A percentile compares a stretch with the other conserved stretches of the same genome.
These are phyloP conservation scores for Isoetes engelmannii DNA, from an alignment of 83 land plant species.

Conservation along the genomic window DNA sequence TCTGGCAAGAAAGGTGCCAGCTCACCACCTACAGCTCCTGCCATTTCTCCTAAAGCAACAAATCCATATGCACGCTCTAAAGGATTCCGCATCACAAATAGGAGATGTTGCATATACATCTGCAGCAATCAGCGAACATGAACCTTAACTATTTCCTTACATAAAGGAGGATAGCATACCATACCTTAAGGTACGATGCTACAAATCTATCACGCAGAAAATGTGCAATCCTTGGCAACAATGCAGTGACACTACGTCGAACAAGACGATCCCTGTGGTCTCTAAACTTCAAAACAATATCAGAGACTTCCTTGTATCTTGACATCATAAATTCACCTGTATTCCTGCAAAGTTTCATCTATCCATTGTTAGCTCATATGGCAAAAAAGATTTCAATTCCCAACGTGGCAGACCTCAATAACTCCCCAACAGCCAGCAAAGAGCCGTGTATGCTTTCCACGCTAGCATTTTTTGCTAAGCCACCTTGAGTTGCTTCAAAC, in stretches of 20 bases:
- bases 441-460: conserved; percentile 99
- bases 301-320: conserved; percentile 95
- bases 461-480: conserved; percentile 85
- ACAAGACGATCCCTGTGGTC: conserved; percentile 93
- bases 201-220: conserved; percentile 97
- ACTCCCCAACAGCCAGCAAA: conserved; percentile 95
- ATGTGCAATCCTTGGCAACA: conserved; percentile 97
- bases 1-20: conserved; percentile 71
- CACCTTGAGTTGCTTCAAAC: conserved; percentile 99
- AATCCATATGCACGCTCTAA: conserved; percentile 94
- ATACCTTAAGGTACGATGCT: conserved; percentile 81
- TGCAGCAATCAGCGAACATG: conserved; percentile 27
- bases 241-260: conserved; percentile 88
- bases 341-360: conserved; percentile 45
- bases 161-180: background rate
- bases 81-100: conserved; percentile 77
- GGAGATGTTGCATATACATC: conserved; percentile 98
- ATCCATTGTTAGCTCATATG: background rate
- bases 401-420: conserved; percentile 55
- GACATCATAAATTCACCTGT: conserved; percentile 99
- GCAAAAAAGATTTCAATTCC: background rate
- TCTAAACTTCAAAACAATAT: conserved; percentile 74
- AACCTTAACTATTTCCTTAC: background rate
- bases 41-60: conserved; percentile 97
- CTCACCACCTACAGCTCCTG: conserved; percentile 93